Conservation (phyloP, 2,329 filamentous ascomycete genomes). For the Fusarium gaditjirri region DNA sequence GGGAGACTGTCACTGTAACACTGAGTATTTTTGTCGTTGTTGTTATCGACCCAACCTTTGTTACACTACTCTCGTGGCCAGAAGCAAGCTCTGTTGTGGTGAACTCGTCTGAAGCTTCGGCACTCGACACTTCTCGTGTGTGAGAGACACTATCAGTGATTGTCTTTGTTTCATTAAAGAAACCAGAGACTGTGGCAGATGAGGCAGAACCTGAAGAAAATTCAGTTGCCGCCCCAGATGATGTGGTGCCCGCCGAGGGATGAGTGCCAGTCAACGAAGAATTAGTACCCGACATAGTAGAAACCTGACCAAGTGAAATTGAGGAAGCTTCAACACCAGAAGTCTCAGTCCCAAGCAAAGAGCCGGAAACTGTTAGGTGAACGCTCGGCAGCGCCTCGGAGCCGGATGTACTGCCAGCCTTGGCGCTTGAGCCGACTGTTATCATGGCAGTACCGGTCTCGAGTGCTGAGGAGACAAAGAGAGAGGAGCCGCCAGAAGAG, state of each 20-base stretch:
- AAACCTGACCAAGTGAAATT: background rate
- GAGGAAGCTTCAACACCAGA: background rate
- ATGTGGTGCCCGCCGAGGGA: background rate
- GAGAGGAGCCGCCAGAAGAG: background rate
- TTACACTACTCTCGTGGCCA: background rate
- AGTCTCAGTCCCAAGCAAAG: background rate
- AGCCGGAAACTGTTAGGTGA: conserved; percentile 1
- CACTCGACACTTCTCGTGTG: background rate
- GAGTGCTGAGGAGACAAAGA: conserved; percentile 1
- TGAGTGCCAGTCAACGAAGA: conserved; percentile 1
- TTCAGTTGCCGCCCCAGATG: background rate
- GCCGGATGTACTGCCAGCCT: conserved; percentile 28
- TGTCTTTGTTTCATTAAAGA: background rate
- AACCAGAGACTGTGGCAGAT: background rate
- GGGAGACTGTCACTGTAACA: conserved; percentile 18
- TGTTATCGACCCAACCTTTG: background rate
- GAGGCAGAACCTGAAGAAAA: background rate
- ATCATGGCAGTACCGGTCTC: background rate
- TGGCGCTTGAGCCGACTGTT: conserved; percentile 34
- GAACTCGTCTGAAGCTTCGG: background rate
- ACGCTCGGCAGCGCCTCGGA: conserved; percentile 6
- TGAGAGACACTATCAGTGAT: background rate
- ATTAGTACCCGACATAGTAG: background rate
- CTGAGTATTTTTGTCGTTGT: conserved; percentile 29
- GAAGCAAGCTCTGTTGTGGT: background rate